These are phyloP conservation scores for Talaromyces pinophilus DNA, from an alignment of 2,329 filamentous ascomycete species.

Conservation along the genomic window DNA sequence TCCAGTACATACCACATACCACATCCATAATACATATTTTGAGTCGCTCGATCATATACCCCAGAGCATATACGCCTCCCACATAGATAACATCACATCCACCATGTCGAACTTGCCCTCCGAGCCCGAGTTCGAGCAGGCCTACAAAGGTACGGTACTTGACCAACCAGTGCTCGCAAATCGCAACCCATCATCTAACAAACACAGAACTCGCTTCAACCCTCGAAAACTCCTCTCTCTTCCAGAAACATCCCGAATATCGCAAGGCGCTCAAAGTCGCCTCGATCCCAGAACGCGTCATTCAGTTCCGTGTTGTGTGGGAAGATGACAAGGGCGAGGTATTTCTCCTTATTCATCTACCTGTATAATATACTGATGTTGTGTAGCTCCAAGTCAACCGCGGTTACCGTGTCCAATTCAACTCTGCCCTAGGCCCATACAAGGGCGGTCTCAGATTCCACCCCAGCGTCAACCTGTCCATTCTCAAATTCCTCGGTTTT, in stretches of 20 bases:
- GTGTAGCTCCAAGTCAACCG: constrained; percentile 80
- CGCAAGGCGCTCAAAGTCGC: constrained; percentile 83
- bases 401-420: constrained; percentile 97
- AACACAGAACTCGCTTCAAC: constrained; percentile 83
- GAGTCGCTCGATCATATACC: not conserved
- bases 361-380: not conserved
- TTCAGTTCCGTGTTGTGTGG: constrained; percentile 98
- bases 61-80: not conserved
- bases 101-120: constrained; percentile 77
- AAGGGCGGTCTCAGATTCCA: constrained; percentile 97
- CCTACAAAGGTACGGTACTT: constrained; percentile 84
- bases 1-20: not conserved
- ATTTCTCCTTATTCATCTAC: constrained; percentile 14
- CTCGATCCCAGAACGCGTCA: constrained; percentile 88
- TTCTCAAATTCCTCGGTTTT: constrained; percentile 96
- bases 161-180: not conserved
- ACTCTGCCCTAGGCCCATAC: constrained; percentile 95
- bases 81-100: not conserved
- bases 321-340: constrained; percentile 80
- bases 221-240: constrained; percentile 89
- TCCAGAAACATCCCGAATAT: constrained; percentile 93
- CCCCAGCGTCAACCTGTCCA: constrained; percentile 68
- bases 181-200: not conserved
- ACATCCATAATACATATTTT: not conserved
- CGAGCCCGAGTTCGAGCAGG: constrained; percentile 98